These are phyloP conservation scores for Corniculantispora saksenae DNA, from an alignment of 2,329 filamentous ascomycete genomes.

Conservation along the genomic window DNA sequence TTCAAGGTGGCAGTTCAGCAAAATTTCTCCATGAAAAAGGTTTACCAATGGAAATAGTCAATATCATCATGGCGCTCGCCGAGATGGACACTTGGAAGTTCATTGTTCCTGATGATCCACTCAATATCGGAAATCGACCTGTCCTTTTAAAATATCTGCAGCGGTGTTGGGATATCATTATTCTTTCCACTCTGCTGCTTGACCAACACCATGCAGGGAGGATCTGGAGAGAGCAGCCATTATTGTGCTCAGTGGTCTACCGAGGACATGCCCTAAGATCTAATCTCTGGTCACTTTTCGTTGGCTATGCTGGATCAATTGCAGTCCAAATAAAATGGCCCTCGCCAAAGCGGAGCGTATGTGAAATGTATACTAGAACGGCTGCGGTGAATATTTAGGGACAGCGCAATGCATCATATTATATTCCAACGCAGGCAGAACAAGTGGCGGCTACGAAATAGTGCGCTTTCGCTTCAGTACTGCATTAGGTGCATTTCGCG, in stretches of 20 bases:
- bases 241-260: neutral
- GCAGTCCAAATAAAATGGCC: too few species aligned
- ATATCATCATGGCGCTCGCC: neutral
- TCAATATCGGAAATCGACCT: neutral
- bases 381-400: too few species aligned
- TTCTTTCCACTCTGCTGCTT: neutral
- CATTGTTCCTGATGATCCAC: neutral
- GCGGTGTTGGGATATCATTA: neutral
- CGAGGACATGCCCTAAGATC: neutral
- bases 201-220: neutral
- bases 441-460: too few species aligned
- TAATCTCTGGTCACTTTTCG: too few species aligned
- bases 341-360: too few species aligned
- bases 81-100: neutral
- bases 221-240: neutral
- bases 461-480: too few species aligned
- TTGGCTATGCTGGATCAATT: too few species aligned
- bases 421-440: too few species aligned
- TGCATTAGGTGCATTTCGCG: too few species aligned
- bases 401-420: too few species aligned
- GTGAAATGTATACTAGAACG: too few species aligned
- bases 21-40: neutral
- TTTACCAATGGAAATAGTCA: neutral
- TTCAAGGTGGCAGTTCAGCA: neutral
- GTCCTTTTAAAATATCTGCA: neutral